These are phyloP conservation scores for Musa balbisiana DNA, from an alignment of 202 grass and related monocot species.

Conservation along the genomic window DNA sequence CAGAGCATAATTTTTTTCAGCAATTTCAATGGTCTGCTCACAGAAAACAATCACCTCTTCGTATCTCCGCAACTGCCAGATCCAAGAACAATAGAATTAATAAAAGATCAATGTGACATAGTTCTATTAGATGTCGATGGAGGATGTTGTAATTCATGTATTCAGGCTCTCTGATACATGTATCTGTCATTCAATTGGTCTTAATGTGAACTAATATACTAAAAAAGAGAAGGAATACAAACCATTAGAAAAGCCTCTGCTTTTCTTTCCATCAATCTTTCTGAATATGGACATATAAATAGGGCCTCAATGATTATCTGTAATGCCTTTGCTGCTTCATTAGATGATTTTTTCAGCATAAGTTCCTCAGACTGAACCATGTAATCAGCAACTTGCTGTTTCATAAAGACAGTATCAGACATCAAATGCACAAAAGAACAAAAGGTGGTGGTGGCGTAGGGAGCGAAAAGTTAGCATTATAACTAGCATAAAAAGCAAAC, in stretches of 20 bases:
- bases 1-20: slow-evolving; percentile 49
- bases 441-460: background rate
- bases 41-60: slow-evolving; percentile 81
- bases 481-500: slow-evolving; percentile 1
- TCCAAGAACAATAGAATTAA: slow-evolving; percentile 20
- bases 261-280: slow-evolving; percentile 82
- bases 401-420: slow-evolving; percentile 23
- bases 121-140: too few relatives aligned
- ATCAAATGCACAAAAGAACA: slow-evolving; percentile 9
- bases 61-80: slow-evolving; percentile 54
- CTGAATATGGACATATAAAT: slow-evolving; percentile 58
- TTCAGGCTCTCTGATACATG: background rate
- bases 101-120: background rate
- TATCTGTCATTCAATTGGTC: background rate
- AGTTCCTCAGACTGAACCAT: slow-evolving; percentile 53
- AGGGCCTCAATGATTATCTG: slow-evolving; percentile 70
- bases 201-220: background rate
- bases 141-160: too few relatives aligned
- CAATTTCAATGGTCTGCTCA: slow-evolving; percentile 49
- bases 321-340: slow-evolving; percentile 57
- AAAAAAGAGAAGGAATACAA: slow-evolving; percentile 24
- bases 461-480: background rate
- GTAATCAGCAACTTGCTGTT: slow-evolving; percentile 60
- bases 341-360: slow-evolving; percentile 61
- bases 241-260: slow-evolving; percentile 77